Base-by-base conservation (phyloP, 2,329 filamentous ascomycete genomes). In the Phyllosticta ampelicida region DNA sequence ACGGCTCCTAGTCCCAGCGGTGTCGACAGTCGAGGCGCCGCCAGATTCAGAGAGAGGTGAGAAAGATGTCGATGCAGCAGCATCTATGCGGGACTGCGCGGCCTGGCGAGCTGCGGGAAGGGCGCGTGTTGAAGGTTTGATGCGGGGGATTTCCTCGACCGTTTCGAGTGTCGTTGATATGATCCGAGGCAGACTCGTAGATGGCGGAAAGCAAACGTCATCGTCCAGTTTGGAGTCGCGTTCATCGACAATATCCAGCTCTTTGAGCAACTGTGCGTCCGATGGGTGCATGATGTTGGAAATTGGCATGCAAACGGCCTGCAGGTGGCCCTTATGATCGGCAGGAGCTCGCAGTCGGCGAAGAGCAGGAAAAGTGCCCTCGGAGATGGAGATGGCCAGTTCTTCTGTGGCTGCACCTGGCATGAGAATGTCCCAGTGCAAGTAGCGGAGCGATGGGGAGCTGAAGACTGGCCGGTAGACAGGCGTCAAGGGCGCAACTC, bases 271-370 rank as follows among this genome's bases (percentile, higher is more conserved):
- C n/a, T 18, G 20, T 21, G 21, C 51, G 36, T 58, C 55, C n/a
- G 29, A 29, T 4, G 51, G 50, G 36, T 29, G 72, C 48, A 83
- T 77, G 19, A 81, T 74, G 28, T 77, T 76, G 28, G 80, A 79
- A 3, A 78, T 73, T 0, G 86, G 86, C 50, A 78, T 79, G 69
- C 87, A 91, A 1, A 90, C 77, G 1, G 76, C 72, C 70, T 91
- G 87, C 61, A 90, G 82, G 8, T 81, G 64, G 23, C 86, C 87
- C 5, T 87, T 80, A 1, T 85, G 80, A 62, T 91, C 87, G 59
- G 82, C 82, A 1, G 86, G 87, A 0, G 82, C 77, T 56, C 87
- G 81, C 18, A 90, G 71, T 1, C 67, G 73, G 9, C 73, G 75
- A 9, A 91, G 76, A 0, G 73, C 68, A 0, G 87, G 87, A 65